Percentiles rank a stretch among this genome's conserved stretches.
Evolutionary conservation across 169 alveolate species (phyloP).

Genomic region (Ophryocystis elektroscirrha): DNA sequence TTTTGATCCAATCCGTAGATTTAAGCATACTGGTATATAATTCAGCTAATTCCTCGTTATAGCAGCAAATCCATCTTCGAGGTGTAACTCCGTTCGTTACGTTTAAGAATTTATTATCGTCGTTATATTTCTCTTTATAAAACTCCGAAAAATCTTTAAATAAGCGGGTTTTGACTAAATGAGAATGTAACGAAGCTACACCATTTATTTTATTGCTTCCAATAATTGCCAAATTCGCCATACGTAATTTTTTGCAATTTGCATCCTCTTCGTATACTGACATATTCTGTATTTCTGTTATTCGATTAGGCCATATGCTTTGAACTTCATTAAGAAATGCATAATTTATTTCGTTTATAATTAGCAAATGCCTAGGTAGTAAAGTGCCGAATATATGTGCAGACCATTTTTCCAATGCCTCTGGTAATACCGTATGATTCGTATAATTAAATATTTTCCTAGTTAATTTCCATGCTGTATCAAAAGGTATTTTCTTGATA

Average conservation of each 20-base stretch:
- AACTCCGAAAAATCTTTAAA: conserved; percentile 59
- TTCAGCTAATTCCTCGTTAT: conserved; percentile 56
- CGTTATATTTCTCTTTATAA: conserved; percentile 22
- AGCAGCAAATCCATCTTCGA: conserved; percentile 65
- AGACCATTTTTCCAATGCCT: conserved; percentile 86
- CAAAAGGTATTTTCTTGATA: conserved; percentile 57
- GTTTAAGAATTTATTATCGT: conserved; percentile 55
- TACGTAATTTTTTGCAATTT: conserved; percentile 53
- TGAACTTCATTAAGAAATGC: conserved; percentile 52
- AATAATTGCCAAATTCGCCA: conserved; percentile 71
- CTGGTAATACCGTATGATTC: conserved; percentile 87
- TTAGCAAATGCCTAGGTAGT: conserved; percentile 62
- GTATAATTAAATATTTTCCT: conserved; percentile 59
- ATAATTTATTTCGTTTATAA: conserved; percentile 62
- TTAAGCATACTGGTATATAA: conserved; percentile 54
- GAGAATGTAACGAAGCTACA: conserved; percentile 75
- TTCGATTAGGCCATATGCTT: conserved; percentile 24
- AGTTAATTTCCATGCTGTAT: conserved; percentile 63
- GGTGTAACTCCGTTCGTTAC: conserved; percentile 89
- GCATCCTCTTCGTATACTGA: conserved; percentile 64
- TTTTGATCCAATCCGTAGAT: conserved; percentile 56
- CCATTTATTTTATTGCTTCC: conserved; percentile 70
- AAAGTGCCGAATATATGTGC: conserved; percentile 55
- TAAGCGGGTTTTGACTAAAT: conserved; percentile 41
- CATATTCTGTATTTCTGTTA: conserved; percentile 35